These are phyloP conservation scores for Hirsutella rhossiliensis DNA, from an alignment of 2,329 filamentous ascomycete species.

Conservation along the genomic window DNA sequence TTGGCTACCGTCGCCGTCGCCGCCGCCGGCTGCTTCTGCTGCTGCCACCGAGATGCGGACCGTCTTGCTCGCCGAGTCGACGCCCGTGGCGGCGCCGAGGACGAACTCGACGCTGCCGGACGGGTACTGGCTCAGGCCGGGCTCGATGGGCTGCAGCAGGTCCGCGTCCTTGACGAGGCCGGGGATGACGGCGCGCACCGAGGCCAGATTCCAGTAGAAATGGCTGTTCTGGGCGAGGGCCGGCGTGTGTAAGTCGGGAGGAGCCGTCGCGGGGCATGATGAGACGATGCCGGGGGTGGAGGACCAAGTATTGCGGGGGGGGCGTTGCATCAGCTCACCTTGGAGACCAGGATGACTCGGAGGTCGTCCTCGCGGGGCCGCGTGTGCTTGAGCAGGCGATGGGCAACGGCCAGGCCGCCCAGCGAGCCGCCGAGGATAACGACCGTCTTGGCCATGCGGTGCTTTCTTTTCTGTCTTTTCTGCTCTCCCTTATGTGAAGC, in stretches of 20 bases:
- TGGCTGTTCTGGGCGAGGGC: constrained; percentile 32
- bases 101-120: constrained; percentile 36
- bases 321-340: too few species aligned
- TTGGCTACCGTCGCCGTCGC: too few species aligned
- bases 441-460: constrained; percentile 36
- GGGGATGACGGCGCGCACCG: constrained; percentile 42
- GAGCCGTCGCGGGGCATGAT: too few species aligned
- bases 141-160: constrained; percentile 35
- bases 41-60: constrained; percentile 25
- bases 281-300: too few species aligned
- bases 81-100: constrained; percentile 31
- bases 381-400: constrained; percentile 42
- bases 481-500: too few species aligned
- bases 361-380: constrained; percentile 29
- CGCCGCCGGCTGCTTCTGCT: too few species aligned
- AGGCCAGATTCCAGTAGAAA: constrained; percentile 47
- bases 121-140: constrained; percentile 38
- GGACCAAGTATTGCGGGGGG: not conserved
- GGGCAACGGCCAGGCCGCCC: constrained; percentile 39
- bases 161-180: constrained; percentile 35
- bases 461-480: too few species aligned
- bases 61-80: constrained; percentile 26
- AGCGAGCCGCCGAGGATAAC: constrained; percentile 42
- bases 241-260: not conserved
- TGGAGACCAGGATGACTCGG: constrained; percentile 43